phyloP scores from a whole-genome alignment of 768 basidiomycete species.

The Chalciporus pseudorubinellus region DNA sequence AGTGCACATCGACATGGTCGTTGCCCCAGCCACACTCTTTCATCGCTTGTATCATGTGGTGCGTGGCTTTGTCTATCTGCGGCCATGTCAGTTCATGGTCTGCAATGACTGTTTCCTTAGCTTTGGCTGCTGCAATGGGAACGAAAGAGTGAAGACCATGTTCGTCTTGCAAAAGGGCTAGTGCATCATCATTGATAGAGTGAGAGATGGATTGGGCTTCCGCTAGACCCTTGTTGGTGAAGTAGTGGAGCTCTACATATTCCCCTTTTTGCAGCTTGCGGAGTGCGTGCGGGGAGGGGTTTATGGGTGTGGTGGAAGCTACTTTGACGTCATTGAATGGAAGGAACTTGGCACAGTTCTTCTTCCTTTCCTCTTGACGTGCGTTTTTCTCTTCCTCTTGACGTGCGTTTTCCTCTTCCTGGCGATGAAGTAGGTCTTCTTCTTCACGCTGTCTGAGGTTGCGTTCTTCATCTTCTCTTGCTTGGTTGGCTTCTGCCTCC shows the following conservation, averaged over 20 bases:
- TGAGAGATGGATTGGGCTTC: not conserved
- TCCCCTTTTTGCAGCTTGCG: not conserved
- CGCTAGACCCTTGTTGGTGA: conserved; percentile 7
- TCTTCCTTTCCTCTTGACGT: not conserved
- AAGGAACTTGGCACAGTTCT: not conserved
- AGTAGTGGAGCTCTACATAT: not conserved
- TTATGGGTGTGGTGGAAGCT: not conserved
- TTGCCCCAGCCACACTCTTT: not conserved
- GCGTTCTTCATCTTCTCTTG: no score
- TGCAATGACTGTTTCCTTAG: not conserved
- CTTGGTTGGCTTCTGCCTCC: no score
- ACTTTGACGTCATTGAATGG: not conserved
- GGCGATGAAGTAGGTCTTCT: no score
- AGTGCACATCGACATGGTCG: no score
- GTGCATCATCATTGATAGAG: not conserved
- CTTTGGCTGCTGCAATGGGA: not conserved
- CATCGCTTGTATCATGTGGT: not conserved
- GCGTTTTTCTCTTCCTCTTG: not conserved
- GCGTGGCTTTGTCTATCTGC: not conserved
- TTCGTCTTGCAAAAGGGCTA: not conserved
- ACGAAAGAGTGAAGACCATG: not conserved
- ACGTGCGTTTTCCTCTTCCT: no score
- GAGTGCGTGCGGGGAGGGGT: not conserved
- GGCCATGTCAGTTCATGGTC: not conserved
- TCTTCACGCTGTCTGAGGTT: no score